Evolutionary conservation across 139 green algal genomes (phyloP).

Genomic region (Bryopsis sp.): DNA sequence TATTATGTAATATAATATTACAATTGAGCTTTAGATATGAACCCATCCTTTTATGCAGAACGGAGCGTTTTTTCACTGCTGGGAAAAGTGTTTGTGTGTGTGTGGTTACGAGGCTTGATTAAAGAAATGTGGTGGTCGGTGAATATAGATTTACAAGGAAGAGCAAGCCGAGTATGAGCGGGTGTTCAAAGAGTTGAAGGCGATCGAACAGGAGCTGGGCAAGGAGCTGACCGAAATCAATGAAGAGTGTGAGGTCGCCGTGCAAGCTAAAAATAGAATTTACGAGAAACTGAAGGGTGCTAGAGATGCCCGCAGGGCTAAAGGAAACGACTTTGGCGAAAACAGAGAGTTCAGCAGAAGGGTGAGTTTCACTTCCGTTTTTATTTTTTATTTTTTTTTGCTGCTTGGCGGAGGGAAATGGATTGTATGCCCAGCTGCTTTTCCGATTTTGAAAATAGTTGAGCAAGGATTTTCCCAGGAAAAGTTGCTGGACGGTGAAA

Average conservation of each 20-base stretch:
- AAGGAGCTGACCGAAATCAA: not conserved
- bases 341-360: conserved; percentile 14
- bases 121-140: not conserved
- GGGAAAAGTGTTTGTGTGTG: no score
- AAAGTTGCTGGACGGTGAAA: no score
- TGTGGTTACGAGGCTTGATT: not conserved
- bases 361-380: not conserved
- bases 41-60: no score
- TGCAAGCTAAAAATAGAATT: conserved; percentile 2
- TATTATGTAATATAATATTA: no score
- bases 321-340: not conserved
- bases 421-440: no score
- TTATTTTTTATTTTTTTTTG: not conserved
- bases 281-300: conserved; percentile 12
- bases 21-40: no score
- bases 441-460: no score
- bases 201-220: conserved; percentile 6
- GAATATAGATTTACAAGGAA: not conserved
- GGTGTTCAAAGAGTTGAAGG: conserved; percentile 9
- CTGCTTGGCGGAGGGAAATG: no score
- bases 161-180: conserved; percentile 8
- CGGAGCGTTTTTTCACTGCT: no score
- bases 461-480: no score
- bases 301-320: not conserved
- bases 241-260: not conserved